Base-by-base conservation (phyloP, 176 grass and related monocot genomes). In the Poa pratensis region DNA sequence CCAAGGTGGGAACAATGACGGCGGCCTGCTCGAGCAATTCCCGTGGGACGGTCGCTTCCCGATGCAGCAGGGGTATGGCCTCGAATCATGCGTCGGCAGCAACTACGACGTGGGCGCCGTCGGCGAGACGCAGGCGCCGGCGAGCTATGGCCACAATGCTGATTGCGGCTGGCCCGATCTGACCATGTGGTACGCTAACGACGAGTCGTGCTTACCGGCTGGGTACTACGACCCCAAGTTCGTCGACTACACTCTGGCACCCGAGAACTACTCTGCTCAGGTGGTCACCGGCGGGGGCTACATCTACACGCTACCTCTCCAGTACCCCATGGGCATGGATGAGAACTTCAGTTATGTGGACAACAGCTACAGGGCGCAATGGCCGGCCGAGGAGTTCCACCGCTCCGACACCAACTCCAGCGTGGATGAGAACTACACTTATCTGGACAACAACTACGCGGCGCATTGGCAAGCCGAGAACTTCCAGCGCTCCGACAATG, bases 141-240 rank as follows among this genome's bases (percentile, higher is more conserved):
- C 15, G 12, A 5, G 22, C 67, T 68, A 68, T 27, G 27, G 24
- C 69, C 1, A 28, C 60, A 64, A 42, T 19, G 48, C 7, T 16
- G 20, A 64, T 5, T 7, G 45, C 24, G 22, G 37, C 39, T 63
- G 57, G 65, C 73, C 40, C 53, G 49, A 63, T 53, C 42, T 52
- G 16, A 0, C 30, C 52, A 78, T 74, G 30, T 30, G 77, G 67
- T 2, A 20, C 76, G 9, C 64, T n/a, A 7, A 57, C 63, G 50
- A 45, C 50, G 59, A 13, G 78, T 16, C 59, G 24, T 3, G 59
- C 15, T 7, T 61, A 52, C 84, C 75, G 1, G 1, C 23, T 9
- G 62, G 11, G 70, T 77, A 24, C 45, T 28, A 78, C 46, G 32
- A 65, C 73, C 27, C 16, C 9, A 27, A 40, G 40, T 83, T 83